Base-by-base conservation (phyloP, 116 monocot species). In the Iris pallida region DNA sequence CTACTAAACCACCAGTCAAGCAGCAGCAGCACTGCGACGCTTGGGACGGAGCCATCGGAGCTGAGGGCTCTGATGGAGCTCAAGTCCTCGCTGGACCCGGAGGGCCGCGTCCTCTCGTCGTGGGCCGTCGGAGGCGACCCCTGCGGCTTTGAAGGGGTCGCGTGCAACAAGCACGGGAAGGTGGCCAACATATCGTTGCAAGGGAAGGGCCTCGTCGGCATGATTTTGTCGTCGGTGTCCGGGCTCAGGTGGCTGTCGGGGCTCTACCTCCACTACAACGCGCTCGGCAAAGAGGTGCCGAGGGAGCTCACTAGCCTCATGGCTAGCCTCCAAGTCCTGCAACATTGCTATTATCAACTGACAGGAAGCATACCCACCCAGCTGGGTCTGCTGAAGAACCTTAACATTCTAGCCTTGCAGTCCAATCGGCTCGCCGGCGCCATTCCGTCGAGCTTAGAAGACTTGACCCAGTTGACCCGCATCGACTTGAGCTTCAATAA, bases 401-500 rank as follows among this genome's bases (percentile, higher is more conserved):
- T 88, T 44, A 63, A 20, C 42, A 81, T 84, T 8, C 73, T 88
- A 0, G 78, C 84, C 19, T 54, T 84, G 7, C 84, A 88, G 73
- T 84, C 75, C 1, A 88, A 88, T 58, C 77, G 63, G 56, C 63
- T 88, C 11, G 76, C 75, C 40, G 88, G 88, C 30, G 84, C 88
- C n/a, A 88, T 88, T 54, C 88, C 84, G 20, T 84, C 88, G 11
- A 81, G 76, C 42, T 59, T 88, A 17, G 88, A 81, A 10, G 88
- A 88, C 42, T 47, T 84, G 8, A 71, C 65, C 6, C 55, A 72
- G 52, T 54, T 88, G 19, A 66, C 73, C 13, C 71, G 84, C 15
- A 56, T 88, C 8, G 84, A 84, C 70, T 78, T 88, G 84, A 88
- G 88, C 72, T 88, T 70, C 67, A 88, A 88, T 47, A 69, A 61